phyloP scores from a whole-genome alignment of 2,329 filamentous ascomycete genomes.

The Dissoconium aciculare region DNA sequence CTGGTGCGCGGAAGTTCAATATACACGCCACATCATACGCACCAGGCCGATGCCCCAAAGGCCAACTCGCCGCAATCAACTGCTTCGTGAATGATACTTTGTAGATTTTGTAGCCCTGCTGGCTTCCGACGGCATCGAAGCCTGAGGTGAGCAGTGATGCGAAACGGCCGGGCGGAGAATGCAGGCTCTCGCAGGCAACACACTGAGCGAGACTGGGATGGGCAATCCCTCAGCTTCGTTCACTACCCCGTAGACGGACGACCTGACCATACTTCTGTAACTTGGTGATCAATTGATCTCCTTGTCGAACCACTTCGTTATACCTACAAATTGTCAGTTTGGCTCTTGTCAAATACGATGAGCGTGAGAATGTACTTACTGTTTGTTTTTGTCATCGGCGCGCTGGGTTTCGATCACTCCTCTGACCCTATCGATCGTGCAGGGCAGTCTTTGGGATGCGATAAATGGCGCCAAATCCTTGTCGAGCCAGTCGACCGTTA shows the following conservation, averaged over 20 bases:
- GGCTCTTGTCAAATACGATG: not conserved
- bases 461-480: slow-evolving; percentile 95
- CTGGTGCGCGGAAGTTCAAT: too few species aligned
- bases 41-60: too few species aligned
- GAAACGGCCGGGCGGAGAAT: too few species aligned
- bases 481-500: slow-evolving; percentile 91
- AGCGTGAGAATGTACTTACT: slow-evolving; percentile 35
- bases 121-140: too few species aligned
- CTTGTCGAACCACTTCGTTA: slow-evolving; percentile 92
- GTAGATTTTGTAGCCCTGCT: too few species aligned
- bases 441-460: slow-evolving; percentile 80
- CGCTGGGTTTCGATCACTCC: slow-evolving; percentile 97
- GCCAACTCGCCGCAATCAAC: too few species aligned
- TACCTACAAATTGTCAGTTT: slow-evolving; percentile 36
- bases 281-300: slow-evolving; percentile 95
- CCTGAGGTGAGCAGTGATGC: too few species aligned
- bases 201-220: too few species aligned
- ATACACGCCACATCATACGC: too few species aligned
- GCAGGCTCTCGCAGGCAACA: too few species aligned
- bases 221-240: slow-evolving; percentile 64
- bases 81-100: too few species aligned
- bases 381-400: slow-evolving; percentile 98
- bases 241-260: slow-evolving; percentile 82
- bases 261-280: slow-evolving; percentile 98
- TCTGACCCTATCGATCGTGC: slow-evolving; percentile 93